Base-by-base conservation (phyloP, 1,139 yeast genomes). In the Suhomyces coccinellae region DNA sequence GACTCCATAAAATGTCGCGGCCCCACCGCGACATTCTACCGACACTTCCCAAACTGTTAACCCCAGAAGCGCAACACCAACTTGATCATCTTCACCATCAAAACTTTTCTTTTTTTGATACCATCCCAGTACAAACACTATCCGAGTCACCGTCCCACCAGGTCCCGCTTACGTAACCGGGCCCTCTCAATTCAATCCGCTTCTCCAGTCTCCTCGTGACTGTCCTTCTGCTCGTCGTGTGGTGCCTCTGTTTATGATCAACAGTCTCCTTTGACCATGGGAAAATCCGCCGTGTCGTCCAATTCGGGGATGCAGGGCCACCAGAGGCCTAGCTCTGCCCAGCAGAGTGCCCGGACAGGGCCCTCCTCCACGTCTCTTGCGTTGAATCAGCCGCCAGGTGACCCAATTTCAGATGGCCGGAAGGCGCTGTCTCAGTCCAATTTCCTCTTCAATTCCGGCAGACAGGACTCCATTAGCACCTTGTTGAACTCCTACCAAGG, bases 381-480 rank as follows among this genome's bases (percentile, higher is more conserved):
- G 34, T 28, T 39, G 36, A 28, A 17, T 14, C 42, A 35, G n/a
- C 4, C 43, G 13, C 10, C 35, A n/a, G 22, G 26, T 16, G 43
- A 39, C 34, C 30, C 40, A 3, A 11, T 43, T 24, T 11, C 39
- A 4, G 43, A 42, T 12, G 45, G 38, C 17, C 20, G 43, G 16
- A 45, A 41, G 41, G 17, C 40, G 10, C 43, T 35, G 37, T 29
- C 33, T 12, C 47, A 37, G 28, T 47, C 43, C 15, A 50, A 44
- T 35, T 55, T 56, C 32, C 41, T 56, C 34, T 55, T 49, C 49
- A 55, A 53, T 31, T 46, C 52, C 6, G 54, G 53, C 14, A 43
- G 61, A 13, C 58, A 52, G 41, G 60, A 57, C 42, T 54, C 53
- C 46, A 49, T 57, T 15, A 41, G 51, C 29, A 47, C 57, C 35